Percentiles rank a stretch among this genome's conserved stretches.
phyloP scores from a whole-genome alignment of 768 basidiomycete species.

The Amanita thiersii region DNA sequence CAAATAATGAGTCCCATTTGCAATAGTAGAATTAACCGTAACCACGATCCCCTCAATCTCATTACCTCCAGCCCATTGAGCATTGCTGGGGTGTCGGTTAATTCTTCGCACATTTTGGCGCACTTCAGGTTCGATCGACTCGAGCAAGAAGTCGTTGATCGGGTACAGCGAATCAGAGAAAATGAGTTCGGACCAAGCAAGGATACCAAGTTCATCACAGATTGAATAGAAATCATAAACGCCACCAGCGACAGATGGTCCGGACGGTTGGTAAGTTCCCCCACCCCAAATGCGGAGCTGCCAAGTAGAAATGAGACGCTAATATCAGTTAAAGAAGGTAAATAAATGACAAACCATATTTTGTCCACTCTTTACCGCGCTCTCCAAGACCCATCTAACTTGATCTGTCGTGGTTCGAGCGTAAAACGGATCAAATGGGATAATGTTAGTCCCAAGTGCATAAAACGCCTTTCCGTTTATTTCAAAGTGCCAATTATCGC shows the following conservation, averaged over 20 bases:
- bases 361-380: slow-evolving; percentile 45
- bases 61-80: slow-evolving; percentile 55
- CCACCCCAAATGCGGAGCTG: slow-evolving; percentile 57
- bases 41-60: slow-evolving; percentile 50
- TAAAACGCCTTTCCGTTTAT: slow-evolving; percentile 52
- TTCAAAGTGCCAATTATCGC: slow-evolving; percentile 55
- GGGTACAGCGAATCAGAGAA: slow-evolving; percentile 52
- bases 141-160: slow-evolving; percentile 44
- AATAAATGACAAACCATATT: slow-evolving; percentile 40
- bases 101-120: slow-evolving; percentile 48
- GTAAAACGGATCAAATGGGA: slow-evolving; percentile 57
- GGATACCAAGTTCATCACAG: slow-evolving; percentile 53
- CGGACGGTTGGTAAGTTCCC: slow-evolving; percentile 42
- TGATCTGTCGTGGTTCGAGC: slow-evolving; percentile 38
- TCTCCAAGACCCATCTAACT: slow-evolving; percentile 49
- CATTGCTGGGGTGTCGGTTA: slow-evolving; percentile 49
- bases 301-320: background rate
- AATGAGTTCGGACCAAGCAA: slow-evolving; percentile 56
- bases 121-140: slow-evolving; percentile 45
- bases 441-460: slow-evolving; percentile 47
- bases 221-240: slow-evolving; percentile 49
- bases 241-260: slow-evolving; percentile 29
- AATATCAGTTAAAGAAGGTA: background rate
- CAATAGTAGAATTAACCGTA: slow-evolving; percentile 21
- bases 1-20: slow-evolving; percentile 39